A percentile compares a stretch with the other conserved stretches of the same genome.
These are phyloP conservation scores for Xylaria telfairii DNA, from an alignment of 495 filamentous ascomycete genomes.

Conservation along the genomic window DNA sequence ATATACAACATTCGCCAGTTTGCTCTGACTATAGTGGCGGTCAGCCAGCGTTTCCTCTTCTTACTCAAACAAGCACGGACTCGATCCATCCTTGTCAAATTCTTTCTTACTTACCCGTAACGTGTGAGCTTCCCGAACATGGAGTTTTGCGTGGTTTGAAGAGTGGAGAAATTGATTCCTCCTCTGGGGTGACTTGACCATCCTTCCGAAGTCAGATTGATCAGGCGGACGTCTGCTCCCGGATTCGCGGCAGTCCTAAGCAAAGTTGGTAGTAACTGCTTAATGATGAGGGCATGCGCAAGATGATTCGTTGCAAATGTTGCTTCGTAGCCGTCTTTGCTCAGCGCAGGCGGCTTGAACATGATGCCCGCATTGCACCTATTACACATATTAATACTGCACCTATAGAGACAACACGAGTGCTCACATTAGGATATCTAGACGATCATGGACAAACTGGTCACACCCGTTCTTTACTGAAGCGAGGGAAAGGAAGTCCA, in stretches of 20 bases:
- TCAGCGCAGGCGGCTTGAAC: constrained; percentile 56
- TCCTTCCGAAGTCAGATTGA: constrained; percentile 42
- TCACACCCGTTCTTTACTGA: constrained; percentile 32
- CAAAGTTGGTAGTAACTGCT: constrained; percentile 66
- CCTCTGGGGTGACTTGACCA: constrained; percentile 39
- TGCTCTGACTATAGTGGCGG: constrained; percentile 45
- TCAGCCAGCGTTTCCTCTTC: neutral
- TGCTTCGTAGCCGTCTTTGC: constrained; percentile 71
- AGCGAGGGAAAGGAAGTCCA: constrained; percentile 31
- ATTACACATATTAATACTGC: neutral
- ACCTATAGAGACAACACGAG: neutral
- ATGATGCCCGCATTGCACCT: constrained; percentile 71
- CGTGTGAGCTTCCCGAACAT: constrained; percentile 26
- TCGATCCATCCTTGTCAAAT: neutral
- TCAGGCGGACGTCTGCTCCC: constrained; percentile 48
- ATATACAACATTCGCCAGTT: constrained; percentile 56
- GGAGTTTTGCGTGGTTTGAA: constrained; percentile 44
- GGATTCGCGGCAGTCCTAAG: constrained; percentile 53
- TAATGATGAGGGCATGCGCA: constrained; percentile 69
- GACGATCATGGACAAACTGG: constrained; percentile 34
- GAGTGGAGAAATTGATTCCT: constrained; percentile 47
- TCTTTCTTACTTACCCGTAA: constrained; percentile 28
- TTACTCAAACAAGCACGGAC: no score
- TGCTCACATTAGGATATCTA: constrained; percentile 49
- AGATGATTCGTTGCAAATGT: constrained; percentile 78